Base-by-base conservation (phyloP, 2,329 filamentous ascomycete genomes). In the Colletotrichum orbiculare region DNA sequence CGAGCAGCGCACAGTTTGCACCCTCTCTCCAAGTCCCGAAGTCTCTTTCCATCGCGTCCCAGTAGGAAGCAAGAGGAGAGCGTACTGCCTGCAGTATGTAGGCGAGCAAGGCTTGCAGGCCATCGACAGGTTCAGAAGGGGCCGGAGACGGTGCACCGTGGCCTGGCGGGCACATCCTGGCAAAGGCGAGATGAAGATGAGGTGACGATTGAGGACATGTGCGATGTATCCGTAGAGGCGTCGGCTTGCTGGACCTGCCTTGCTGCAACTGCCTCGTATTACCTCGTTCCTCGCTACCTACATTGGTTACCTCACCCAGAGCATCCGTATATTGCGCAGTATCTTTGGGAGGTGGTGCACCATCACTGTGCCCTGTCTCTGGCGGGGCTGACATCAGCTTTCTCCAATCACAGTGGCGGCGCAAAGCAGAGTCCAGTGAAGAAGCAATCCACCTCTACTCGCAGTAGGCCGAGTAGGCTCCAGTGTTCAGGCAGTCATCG, bases 171-270 rank as follows among this genome's bases (percentile, higher is more conserved):
- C 57, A 60, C 55, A 41, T 25, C 57, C 62, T 60, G 56, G 61
- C 61, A 60, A 64, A 60, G 25, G 61, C 61, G 54, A 61, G 50
- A 65, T 61, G 62, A 65, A 65, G 62, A 65, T 52, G 62, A 65
- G 62, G 62, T 61, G 62, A 65, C 62, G 57, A 65, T 55, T 61
- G 57, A 52, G 56, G 57, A 60, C 57, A 65, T 65, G 50, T 65
- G 45, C 25, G 25, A 25, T 25, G 25, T 25, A 25, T 25, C 25
- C 25, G 25, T 4, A 25, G 62, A 61, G 62, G 57, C 62, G 50
- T 61, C n/a, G 17, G n/a, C 25, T 25, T 25, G 25, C 25, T 25
- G 25, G 25, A 25, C 25, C 25, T 25, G 25, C 25, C 25, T 25
- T 25, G 25, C 25, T 25, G 25, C 25, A 25, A 25, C 25, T 25